phyloP scores from a whole-genome alignment of 78 protist species.

The Tieghemostelium lacteum region DNA sequence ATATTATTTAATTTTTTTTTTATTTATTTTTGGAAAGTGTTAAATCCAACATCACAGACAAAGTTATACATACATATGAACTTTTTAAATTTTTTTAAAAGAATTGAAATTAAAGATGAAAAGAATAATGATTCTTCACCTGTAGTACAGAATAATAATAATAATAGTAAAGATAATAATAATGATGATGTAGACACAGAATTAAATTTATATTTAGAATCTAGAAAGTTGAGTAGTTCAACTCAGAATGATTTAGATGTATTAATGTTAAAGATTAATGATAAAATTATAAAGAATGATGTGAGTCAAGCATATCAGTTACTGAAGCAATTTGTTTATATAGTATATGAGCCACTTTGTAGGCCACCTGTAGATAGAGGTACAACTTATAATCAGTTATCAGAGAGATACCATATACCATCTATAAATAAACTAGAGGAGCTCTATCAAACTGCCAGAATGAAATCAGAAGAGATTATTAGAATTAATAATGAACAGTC shows the following conservation, averaged over 20 bases:
- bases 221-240: slow-evolving; percentile 47
- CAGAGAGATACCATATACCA: slow-evolving; percentile 44
- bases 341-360: slow-evolving; percentile 11
- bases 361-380: neutral
- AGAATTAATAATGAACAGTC: slow-evolving; percentile 20
- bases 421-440: slow-evolving; percentile 57
- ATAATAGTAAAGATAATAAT: neutral
- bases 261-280: slow-evolving; percentile 36
- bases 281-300: slow-evolving; percentile 36
- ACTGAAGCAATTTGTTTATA: slow-evolving; percentile 64
- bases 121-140: neutral
- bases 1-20: too few species aligned
- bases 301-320: slow-evolving; percentile 11
- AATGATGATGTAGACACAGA: slow-evolving; percentile 29
- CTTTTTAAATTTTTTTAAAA: neutral
- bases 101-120: neutral
- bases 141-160: neutral
- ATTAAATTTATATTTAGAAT: slow-evolving; percentile 5
- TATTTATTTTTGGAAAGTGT: too few species aligned
- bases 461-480: slow-evolving; percentile 26
- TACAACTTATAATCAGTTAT: slow-evolving; percentile 4
- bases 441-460: slow-evolving; percentile 34
- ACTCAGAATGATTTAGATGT: slow-evolving; percentile 44
- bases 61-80: neutral
- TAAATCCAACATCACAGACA: neutral